A percentile compares a stretch with the other conserved stretches of the same genome.
Conservation (phyloP, 2,329 filamentous ascomycete species). For the Rhynchosporium secalis region DNA sequence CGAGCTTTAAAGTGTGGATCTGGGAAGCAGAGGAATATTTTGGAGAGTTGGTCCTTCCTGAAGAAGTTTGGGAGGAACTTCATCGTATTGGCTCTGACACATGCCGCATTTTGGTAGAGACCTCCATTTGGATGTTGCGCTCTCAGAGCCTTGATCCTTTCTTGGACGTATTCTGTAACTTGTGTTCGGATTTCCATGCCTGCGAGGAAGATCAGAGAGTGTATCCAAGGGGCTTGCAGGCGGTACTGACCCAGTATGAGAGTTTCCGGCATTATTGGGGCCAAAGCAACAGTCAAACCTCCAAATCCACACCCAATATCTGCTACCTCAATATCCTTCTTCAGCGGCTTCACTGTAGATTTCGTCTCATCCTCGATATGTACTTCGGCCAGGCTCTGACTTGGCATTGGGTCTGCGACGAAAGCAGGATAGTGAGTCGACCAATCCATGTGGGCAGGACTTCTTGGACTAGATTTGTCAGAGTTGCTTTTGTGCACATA, state of each 20-base stretch:
- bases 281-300: conserved; percentile 82
- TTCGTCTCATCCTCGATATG: conserved; percentile 12
- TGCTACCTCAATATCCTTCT: conserved; percentile 80
- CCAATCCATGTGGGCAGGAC: conserved; percentile 90
- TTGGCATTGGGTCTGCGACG: conserved; percentile 44
- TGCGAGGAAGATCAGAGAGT: conserved; percentile 40
- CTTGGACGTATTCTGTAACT: conserved; percentile 87
- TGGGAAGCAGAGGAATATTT: conserved; percentile 97
- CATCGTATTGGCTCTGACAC: conserved; percentile 93
- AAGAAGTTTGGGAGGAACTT: conserved; percentile 99
- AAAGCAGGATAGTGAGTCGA: conserved; percentile 78
- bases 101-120: conserved; percentile 82
- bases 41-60: conserved; percentile 72
- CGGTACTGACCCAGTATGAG: conserved; percentile 70
- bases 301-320: conserved; percentile 98
- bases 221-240: neutral
- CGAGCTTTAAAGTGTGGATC: conserved; percentile 97
- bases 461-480: conserved; percentile 62
- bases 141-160: conserved; percentile 81
- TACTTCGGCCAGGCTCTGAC: conserved; percentile 27
- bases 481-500: conserved; percentile 23
- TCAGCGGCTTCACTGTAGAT: conserved; percentile 42
- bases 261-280: conserved; percentile 76
- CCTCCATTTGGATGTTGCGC: conserved; percentile 55
- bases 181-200: conserved; percentile 91